Percentiles rank a stretch among this genome's conserved stretches.
These are phyloP conservation scores for Podila minutissima DNA, from an alignment of 192 early-diverging fungal genomes.

Conservation along the genomic window DNA sequence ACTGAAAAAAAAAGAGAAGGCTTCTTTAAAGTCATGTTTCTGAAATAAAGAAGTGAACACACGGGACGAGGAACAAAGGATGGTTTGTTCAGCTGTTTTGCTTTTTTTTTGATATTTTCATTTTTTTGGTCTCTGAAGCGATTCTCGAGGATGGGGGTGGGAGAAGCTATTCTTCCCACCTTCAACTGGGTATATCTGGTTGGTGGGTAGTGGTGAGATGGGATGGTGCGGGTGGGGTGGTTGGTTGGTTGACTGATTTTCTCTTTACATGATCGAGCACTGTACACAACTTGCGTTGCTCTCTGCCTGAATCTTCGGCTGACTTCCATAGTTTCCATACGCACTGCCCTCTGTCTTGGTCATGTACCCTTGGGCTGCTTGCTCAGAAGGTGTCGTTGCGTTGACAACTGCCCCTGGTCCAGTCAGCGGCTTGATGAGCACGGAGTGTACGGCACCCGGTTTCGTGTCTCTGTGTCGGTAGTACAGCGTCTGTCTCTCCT, in stretches of 20 bases:
- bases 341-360: constrained; percentile 14
- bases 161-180: background rate
- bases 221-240: background rate
- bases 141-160: background rate
- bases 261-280: constrained; percentile 38
- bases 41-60: too few relatives aligned
- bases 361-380: constrained; percentile 9
- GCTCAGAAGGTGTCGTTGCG: background rate
- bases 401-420: background rate
- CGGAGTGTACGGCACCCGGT: constrained; percentile 35
- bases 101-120: too few relatives aligned
- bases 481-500: constrained; percentile 73
- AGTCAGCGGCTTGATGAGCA: constrained; percentile 26
- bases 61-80: too few relatives aligned
- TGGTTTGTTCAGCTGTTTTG: too few relatives aligned
- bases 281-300: constrained; percentile 30
- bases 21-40: too few relatives aligned
- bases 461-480: constrained; percentile 54
- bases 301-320: constrained; percentile 9
- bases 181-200: constrained; percentile 2
- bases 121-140: too few relatives aligned
- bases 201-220: background rate
- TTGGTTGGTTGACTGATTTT: background rate
- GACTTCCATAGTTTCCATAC: constrained; percentile 10
- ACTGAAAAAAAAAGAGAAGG: too few relatives aligned